Evolutionary conservation across 2,329 filamentous ascomycete species (phyloP).

Genomic region (Diaporthe sp.): DNA sequence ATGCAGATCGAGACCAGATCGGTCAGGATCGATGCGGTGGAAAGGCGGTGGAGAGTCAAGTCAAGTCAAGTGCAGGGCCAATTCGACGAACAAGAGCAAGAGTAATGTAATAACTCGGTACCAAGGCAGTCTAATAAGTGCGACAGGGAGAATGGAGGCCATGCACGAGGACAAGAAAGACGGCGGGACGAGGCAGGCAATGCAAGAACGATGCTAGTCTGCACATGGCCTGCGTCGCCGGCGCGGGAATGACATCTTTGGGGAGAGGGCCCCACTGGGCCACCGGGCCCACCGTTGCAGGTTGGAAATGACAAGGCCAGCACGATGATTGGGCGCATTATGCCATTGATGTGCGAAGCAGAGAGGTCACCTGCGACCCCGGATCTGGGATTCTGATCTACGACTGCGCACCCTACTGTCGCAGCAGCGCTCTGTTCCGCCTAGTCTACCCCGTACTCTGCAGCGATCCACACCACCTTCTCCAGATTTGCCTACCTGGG

Average conservation of each 20-base stretch:
- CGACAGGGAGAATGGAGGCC: not conserved
- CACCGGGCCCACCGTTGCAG: slow-evolving; percentile 24
- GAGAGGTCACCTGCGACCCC: slow-evolving; percentile 21
- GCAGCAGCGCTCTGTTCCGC: not conserved
- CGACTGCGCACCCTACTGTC: slow-evolving; percentile 3
- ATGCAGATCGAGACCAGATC: slow-evolving; percentile 12
- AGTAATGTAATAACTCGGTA: not conserved
- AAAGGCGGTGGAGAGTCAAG: slow-evolving; percentile 27
- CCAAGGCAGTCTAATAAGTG: not conserved
- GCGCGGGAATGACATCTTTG: slow-evolving; percentile 26
- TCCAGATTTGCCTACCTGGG: slow-evolving; percentile 24
- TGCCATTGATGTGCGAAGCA: slow-evolving; percentile 15
- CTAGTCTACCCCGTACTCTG: slow-evolving; percentile 27
- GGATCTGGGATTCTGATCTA: slow-evolving; percentile 28
- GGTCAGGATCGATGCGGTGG: slow-evolving; percentile 1
- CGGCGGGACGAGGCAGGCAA: slow-evolving; percentile 15
- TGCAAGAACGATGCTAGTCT: slow-evolving; percentile 20
- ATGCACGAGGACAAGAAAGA: slow-evolving; percentile 17
- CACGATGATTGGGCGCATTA: slow-evolving; percentile 21
- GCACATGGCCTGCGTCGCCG: not conserved
- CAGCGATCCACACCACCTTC: slow-evolving; percentile 34
- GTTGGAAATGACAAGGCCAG: slow-evolving; percentile 18
- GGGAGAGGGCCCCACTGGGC: not conserved
- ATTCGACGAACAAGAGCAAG: not conserved
- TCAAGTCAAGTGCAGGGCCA: not conserved